These are phyloP conservation scores for Pterothamnion heteromorphum DNA, from an alignment of 31 red algal species.

Conservation along the genomic window DNA sequence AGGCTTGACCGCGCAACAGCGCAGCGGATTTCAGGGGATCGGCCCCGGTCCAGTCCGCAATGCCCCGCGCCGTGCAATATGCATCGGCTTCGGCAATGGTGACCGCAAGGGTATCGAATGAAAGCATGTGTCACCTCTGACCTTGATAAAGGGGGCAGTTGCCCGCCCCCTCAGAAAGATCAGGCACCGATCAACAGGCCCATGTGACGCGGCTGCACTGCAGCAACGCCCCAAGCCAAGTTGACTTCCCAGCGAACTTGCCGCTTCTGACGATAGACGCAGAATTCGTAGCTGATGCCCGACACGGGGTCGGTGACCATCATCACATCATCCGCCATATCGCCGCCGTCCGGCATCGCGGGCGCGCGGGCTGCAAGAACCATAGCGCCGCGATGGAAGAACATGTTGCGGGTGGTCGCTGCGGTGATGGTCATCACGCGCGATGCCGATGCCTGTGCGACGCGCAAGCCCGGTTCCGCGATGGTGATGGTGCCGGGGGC, in stretches of 20 bases:
- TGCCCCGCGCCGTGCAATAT: too few species aligned
- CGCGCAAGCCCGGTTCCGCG: neutral
- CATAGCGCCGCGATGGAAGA: neutral
- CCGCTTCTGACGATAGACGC: neutral
- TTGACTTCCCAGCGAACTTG: neutral
- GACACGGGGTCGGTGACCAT: neutral
- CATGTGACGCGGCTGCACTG: neutral
- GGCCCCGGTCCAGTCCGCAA: too few species aligned
- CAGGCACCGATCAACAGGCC: neutral
- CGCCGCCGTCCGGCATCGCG: neutral
- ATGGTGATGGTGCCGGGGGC: neutral
- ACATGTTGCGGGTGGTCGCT: neutral
- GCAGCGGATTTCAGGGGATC: too few species aligned
- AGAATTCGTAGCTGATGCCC: neutral
- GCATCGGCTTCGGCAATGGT: too few species aligned
- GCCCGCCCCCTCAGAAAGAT: too few species aligned
- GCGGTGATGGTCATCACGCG: neutral
- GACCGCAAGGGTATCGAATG: too few species aligned
- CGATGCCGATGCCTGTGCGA: neutral
- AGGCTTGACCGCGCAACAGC: too few species aligned
- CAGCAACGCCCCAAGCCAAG: neutral
- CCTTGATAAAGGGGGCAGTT: too few species aligned
- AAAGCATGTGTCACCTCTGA: too few species aligned
- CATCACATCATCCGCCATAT: neutral
- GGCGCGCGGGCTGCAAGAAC: neutral